Percentiles rank a stretch among this genome's conserved stretches.
Conservation (phyloP, 2,329 filamentous ascomycete genomes). For the Stagonosporopsis chrysanthemi region DNA sequence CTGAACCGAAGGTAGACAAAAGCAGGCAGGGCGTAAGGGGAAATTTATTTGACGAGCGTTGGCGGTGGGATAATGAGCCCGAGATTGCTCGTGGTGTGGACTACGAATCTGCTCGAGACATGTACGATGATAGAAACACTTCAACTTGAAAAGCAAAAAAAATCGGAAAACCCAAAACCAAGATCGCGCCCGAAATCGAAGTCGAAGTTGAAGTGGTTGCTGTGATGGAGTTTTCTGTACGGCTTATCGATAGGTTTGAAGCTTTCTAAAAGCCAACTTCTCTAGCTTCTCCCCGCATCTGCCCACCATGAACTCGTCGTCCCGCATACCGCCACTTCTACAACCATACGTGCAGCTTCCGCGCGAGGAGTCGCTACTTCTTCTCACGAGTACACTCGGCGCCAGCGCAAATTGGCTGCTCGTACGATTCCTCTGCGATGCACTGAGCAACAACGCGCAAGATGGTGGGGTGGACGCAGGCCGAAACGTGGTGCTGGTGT, state of each 20-base stretch:
- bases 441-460: constrained; percentile 45
- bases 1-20: neutral
- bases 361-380: constrained; percentile 65
- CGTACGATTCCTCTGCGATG: constrained; percentile 59
- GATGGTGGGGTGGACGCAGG: constrained; percentile 40
- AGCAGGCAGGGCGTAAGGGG: neutral
- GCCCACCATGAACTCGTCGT: constrained; percentile 49
- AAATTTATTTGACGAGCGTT: neutral
- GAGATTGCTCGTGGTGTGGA: neutral
- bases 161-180: constrained; percentile 14
- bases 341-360: constrained; percentile 69
- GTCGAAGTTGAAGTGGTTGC: neutral
- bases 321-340: constrained; percentile 68
- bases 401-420: constrained; percentile 64
- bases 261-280: constrained; percentile 4
- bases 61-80: neutral
- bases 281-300: constrained; percentile 16
- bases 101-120: neutral
- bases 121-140: constrained; percentile 8
- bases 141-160: constrained; percentile 19
- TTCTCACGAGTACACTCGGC: constrained; percentile 71
- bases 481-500: constrained; percentile 72
- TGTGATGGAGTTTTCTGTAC: neutral
- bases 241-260: constrained; percentile 14
- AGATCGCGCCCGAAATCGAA: no score